A percentile compares a stretch with the other conserved stretches of the same genome.
These are phyloP conservation scores for Aspergillus nomiae DNA, from an alignment of 2,329 filamentous ascomycete species.

Conservation along the genomic window DNA sequence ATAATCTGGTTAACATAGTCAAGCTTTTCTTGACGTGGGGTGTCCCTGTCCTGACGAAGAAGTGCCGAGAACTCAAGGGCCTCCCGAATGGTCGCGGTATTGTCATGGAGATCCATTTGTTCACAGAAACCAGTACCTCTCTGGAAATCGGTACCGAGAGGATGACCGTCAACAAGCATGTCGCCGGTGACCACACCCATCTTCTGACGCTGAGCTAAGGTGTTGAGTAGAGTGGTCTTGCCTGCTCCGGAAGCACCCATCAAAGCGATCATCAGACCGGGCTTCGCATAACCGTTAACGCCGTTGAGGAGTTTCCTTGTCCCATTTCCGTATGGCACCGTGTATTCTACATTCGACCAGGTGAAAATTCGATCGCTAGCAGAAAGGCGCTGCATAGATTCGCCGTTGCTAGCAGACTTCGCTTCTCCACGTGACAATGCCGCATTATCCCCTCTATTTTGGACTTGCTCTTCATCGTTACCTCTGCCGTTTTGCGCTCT, in stretches of 20 bases:
- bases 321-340: slow-evolving; percentile 67
- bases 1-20: slow-evolving; percentile 69
- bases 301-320: slow-evolving; percentile 66
- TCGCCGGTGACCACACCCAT: slow-evolving; percentile 66
- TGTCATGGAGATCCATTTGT: slow-evolving; percentile 72
- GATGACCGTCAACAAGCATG: slow-evolving; percentile 70
- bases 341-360: slow-evolving; percentile 71
- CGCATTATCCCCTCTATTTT: slow-evolving; percentile 28
- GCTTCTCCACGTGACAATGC: slow-evolving; percentile 32
- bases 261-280: slow-evolving; percentile 75
- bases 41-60: slow-evolving; percentile 59
- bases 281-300: slow-evolving; percentile 76
- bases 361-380: slow-evolving; percentile 69
- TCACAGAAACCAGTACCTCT: slow-evolving; percentile 71
- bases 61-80: slow-evolving; percentile 70
- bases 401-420: slow-evolving; percentile 31
- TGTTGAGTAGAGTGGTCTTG: slow-evolving; percentile 82
- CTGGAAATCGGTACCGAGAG: slow-evolving; percentile 65
- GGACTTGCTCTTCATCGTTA: slow-evolving; percentile 62
- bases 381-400: slow-evolving; percentile 46
- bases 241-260: slow-evolving; percentile 82
- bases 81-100: slow-evolving; percentile 67
- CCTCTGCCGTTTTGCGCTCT: slow-evolving; percentile 47
- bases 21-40: slow-evolving; percentile 62
- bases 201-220: slow-evolving; percentile 70